Evolutionary conservation across 2,329 filamentous ascomycete species (phyloP).

Genomic region (Talaromyces sp.): DNA sequence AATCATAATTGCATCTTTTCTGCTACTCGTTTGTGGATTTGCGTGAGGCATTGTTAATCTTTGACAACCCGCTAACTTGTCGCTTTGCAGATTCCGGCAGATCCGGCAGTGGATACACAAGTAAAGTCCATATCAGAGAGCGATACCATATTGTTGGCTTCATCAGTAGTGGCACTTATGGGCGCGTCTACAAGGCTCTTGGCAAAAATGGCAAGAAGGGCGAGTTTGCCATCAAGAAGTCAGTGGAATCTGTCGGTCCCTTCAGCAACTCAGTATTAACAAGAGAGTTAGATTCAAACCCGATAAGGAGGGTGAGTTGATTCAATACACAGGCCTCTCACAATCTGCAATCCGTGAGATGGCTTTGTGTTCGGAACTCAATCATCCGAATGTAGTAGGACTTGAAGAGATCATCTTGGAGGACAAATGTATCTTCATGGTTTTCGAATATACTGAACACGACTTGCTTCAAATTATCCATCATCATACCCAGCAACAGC

Average conservation of each 20-base stretch:
- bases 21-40: conserved; percentile 11
- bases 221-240: conserved; percentile 98
- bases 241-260: conserved; percentile 21
- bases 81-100: conserved; percentile 33
- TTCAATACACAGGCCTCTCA: conserved; percentile 95
- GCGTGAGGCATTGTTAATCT: conserved; percentile 13
- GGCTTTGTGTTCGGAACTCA: conserved; percentile 89
- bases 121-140: conserved; percentile 83
- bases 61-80: conserved; percentile 24
- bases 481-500: conserved; percentile 84
- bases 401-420: conserved; percentile 94
- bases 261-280: conserved; percentile 2
- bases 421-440: conserved; percentile 99
- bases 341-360: conserved; percentile 97
- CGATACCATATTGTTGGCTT: conserved; percentile 96
- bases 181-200: conserved; percentile 92
- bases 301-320: conserved; percentile 91
- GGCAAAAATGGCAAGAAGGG: conserved; percentile 67
- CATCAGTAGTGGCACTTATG: conserved; percentile 97
- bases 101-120: conserved; percentile 50
- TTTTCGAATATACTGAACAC: conserved; percentile 98
- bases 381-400: conserved; percentile 81
- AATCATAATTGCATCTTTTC: neutral
- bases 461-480: conserved; percentile 97
- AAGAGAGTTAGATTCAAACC: conserved; percentile 66